Evolutionary conservation across 129 eudicot species (phyloP).

Genomic region (Kitagawia praeruptora): DNA sequence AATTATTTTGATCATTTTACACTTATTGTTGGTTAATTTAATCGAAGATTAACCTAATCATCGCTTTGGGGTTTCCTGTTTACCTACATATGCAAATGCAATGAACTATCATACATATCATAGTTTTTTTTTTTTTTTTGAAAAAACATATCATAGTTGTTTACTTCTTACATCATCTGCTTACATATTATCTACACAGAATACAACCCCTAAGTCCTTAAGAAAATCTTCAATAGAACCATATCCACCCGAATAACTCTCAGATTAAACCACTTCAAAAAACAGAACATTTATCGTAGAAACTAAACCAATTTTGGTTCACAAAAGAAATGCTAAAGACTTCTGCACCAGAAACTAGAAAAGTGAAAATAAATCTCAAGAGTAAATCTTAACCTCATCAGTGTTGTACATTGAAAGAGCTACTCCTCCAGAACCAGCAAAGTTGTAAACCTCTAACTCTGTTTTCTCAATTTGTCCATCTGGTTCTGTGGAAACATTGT

Average conservation of each 20-base stretch:
- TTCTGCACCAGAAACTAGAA: not conserved
- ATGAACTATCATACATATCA: not conserved
- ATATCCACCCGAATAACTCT: not conserved
- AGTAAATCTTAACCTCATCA: slow-evolving; percentile 51
- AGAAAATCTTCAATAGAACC: not conserved
- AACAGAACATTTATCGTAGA: not conserved
- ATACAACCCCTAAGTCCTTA: not conserved
- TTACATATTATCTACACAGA: not conserved
- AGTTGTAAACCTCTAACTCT: slow-evolving; percentile 74
- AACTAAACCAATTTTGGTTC: not conserved
- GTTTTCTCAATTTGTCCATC: slow-evolving; percentile 21
- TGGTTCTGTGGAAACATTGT: not conserved
- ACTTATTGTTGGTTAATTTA: not conserved
- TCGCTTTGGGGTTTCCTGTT: not conserved
- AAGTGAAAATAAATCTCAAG: not conserved
- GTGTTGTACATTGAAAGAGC: slow-evolving; percentile 97
- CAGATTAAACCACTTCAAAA: not conserved
- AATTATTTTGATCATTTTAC: not conserved
- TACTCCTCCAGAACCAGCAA: slow-evolving; percentile 89
- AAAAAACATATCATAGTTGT: not conserved
- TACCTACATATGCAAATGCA: not conserved
- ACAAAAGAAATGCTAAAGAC: not conserved
- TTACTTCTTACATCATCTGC: not conserved
- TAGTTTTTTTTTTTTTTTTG: too few species aligned
- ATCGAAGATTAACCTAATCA: not conserved